A percentile compares a stretch with the other conserved stretches of the same genome.
These are phyloP conservation scores for Avena sativa DNA, from an alignment of 176 grass and related monocot genomes.

Conservation along the genomic window DNA sequence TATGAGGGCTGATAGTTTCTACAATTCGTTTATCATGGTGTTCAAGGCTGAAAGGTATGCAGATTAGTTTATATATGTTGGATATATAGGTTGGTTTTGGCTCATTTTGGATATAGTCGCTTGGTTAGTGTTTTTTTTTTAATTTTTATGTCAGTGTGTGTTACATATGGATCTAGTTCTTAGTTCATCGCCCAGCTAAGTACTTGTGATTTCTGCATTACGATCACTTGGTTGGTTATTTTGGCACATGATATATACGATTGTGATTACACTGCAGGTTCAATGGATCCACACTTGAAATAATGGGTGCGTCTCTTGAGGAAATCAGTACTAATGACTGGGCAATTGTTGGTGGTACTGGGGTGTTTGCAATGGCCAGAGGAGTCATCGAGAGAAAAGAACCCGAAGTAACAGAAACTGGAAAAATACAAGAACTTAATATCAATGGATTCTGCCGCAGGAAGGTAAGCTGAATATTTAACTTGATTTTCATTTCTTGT, in stretches of 20 bases:
- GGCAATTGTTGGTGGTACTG: not conserved
- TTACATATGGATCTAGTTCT: no score
- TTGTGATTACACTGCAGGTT: not conserved
- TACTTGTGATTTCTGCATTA: no score
- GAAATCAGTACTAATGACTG: not conserved
- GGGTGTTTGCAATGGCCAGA: not conserved
- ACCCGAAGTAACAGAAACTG: not conserved
- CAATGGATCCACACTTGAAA: not conserved
- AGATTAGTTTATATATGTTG: no score
- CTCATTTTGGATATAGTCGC: no score
- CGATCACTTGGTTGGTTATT: not conserved
- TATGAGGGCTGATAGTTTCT: not conserved
- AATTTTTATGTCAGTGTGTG: no score
- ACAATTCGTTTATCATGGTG: not conserved
- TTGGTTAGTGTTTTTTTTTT: no score
- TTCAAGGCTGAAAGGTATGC: not conserved
- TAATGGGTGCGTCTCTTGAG: not conserved
- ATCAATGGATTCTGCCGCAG: not conserved
- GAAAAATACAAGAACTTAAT: not conserved
- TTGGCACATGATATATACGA: not conserved
- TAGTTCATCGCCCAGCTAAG: no score
- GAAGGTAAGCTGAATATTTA: not conserved
- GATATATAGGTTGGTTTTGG: not conserved
- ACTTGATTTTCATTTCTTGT: not conserved
- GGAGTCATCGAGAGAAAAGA: not conserved